These are phyloP conservation scores for Cephaloascus albidus DNA, from an alignment of 805 yeast genomes.

Conservation along the genomic window DNA sequence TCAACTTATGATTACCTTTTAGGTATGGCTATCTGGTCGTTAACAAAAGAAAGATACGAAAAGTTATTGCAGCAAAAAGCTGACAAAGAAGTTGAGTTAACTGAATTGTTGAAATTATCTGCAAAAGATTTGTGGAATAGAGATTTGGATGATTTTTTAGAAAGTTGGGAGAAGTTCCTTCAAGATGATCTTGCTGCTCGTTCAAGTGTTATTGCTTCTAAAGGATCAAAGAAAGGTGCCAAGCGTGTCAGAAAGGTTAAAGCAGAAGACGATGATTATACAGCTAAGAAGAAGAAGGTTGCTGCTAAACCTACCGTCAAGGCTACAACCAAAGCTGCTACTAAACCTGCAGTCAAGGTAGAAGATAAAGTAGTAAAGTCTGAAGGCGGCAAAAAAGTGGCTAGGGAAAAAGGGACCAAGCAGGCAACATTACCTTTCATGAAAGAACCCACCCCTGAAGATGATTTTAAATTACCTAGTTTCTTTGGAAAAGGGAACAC, in stretches of 20 bases:
- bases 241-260: constrained; percentile 4
- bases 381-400: not conserved
- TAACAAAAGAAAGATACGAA: constrained; percentile 84
- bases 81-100: constrained; percentile 64
- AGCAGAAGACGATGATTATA: not conserved
- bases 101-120: constrained; percentile 48
- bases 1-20: constrained; percentile 79
- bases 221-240: constrained; percentile 32
- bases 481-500: not conserved
- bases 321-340: not conserved
- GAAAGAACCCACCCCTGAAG: not conserved
- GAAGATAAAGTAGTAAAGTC: not conserved
- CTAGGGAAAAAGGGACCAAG: not conserved
- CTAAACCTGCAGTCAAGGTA: not conserved
- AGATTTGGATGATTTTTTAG: constrained; percentile 70
- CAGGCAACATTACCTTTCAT: not conserved
- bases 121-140: constrained; percentile 85
- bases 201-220: constrained; percentile 33
- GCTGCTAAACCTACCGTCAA: not conserved
- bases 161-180: constrained; percentile 59
- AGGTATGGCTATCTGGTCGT: constrained; percentile 90
- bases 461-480: not conserved
- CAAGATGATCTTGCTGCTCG: constrained; percentile 55
- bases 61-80: constrained; percentile 65
- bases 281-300: not conserved